Base-by-base conservation (phyloP, 108 stramenopile species). In the Schizochytrium sp. region DNA sequence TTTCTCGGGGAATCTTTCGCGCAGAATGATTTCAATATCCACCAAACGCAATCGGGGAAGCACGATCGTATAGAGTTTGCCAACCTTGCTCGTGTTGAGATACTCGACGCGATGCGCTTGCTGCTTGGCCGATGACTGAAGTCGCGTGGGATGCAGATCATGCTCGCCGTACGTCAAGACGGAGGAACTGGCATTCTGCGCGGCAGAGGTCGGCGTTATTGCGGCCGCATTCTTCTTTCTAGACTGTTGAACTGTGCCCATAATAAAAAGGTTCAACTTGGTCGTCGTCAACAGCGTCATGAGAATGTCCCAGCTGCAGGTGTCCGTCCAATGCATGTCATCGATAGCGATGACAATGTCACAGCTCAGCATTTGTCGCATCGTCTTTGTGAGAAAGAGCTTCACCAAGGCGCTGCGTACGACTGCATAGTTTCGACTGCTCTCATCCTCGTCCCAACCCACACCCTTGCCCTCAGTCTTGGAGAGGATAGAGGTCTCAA, bases 291-390 rank as follows among this genome's bases (percentile, higher is more conserved):
- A 41, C 21, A 69, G 25, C 10, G 63, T 23, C 51, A 83, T 53
- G 51, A 83, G 12, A 45, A 83, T 28, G 51, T 83, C 76, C 76
- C 76, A 83, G 76, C 76, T 83, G 51, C 76, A 83, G 43, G 76
- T 53, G 76, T 83, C 76, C 76, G 48, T 83, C 5, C 12, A 83
- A 45, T 83, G 76, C 10, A 83, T 28, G 28, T 83, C 76, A 45
- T 83, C 76, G 3, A 83, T 16, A 3, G 76, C 76, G n/a, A 83
- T 8, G 23, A 83, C 23, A 23, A 83, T 83, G 25, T 83, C 25
- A 6, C 48, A 6, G 51, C 48, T 83, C 23, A 83, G 10, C 12
- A 83, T 25, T 8, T 6, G 45, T 6, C 45, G 45, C n/a, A 47
- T 25, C 10, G 76, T 83, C 2, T 43, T 43, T 8, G 18, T 0